Evolutionary conservation across 768 basidiomycete genomes (phyloP), one percentile per base, ranked within the genome.

Genomic region (Kwoniella pini): DNA sequence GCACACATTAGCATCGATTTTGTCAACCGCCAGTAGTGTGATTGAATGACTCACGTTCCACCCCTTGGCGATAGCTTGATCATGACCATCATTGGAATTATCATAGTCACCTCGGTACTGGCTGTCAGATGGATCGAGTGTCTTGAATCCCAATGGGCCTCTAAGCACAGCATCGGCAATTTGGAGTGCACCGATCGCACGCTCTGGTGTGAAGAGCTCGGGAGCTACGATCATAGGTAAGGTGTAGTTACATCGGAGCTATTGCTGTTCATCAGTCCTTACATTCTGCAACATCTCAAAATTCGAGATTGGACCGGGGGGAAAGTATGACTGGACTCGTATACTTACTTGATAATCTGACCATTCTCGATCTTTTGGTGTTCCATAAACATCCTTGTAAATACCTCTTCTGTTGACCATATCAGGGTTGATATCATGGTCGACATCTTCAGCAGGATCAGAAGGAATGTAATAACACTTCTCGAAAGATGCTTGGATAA

Each of bases 41-140:
- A n/a, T n/a, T n/a, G n/a, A n/a, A n/a, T n/a, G n/a, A 90, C 91
- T 91, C 87, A 78, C 97, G 91, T 98, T 99, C 80, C 89, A 81
- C 1, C 96, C 96, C 75, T 97, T 97, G 4, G 96, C 95, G 52
- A 93, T 79, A 2, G 86, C 80, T 43, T 85, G 80, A 71, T 99
- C 96, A n/a, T 81, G 80, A 1, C 88, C 86, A 74, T 99, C 94
- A 72, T 96, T 91, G 26, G 90, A 84, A 74, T 99, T 98, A 79
- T 98, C 91, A 75, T 99, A 96, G 63, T 84, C 81, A 9, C 90
- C 89, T 7, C 91, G 86, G 80, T 98, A 99, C 66, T 95, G 91
- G 69, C 86, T 77, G 70, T 99, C 96, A 40, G 66, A 75, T 3
- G 93, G 86, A 74, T 98, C 96, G 60, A 99, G 81, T 0, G 96